Evolutionary conservation across 2,329 filamentous ascomycete species (phyloP), one percentile per base, ranked within the genome.

Genomic region (Claviceps pazoutovae): DNA sequence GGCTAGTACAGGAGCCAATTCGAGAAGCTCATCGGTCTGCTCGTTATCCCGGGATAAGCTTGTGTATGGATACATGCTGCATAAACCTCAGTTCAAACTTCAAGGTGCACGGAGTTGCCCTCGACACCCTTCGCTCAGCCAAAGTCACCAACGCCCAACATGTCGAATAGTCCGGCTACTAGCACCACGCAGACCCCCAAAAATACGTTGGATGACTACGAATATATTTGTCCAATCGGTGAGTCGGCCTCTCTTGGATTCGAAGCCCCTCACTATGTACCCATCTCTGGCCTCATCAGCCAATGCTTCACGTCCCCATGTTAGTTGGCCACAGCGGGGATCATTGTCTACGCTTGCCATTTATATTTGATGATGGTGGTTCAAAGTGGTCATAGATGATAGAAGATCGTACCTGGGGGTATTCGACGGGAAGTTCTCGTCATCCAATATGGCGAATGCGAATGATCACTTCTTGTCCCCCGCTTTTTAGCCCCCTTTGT

Each of bases 221-320:
- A 68, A 56, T 75, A 72, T 66, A 70, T 79, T 58, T 70, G 68
- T 60, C 76, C 76, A 65, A 75, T 79, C 66, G 76, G 76, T 79
- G 66, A 74, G 76, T 68, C 43, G 37, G 38, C 19, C n/a, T 47
- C 43, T 30, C 36, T 21, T 26, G 13, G 7, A 16, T 34, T 46
- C 17, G 17, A 30, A 30, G 8, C 48, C 38, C 46, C 36, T 49
- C 38, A 23, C 42, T n/a, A 17, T 11, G 41, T 37, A 58, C 63
- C 63, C 70, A 69, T 70, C 30, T 34, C 30, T 34, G 9, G 30
- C 9, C 30, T 34, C 30, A 34, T 34, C 30, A 34, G 9, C 9
- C 30, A 34, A 75, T 76, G 71, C 70, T 59, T 55, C 62, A 63
- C 68, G 65, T 59, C 57, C 60, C 61, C 58, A 49, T 58, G 71